phyloP scores from a whole-genome alignment of 2,329 filamentous ascomycete genomes.

The Monilinia polystroma region DNA sequence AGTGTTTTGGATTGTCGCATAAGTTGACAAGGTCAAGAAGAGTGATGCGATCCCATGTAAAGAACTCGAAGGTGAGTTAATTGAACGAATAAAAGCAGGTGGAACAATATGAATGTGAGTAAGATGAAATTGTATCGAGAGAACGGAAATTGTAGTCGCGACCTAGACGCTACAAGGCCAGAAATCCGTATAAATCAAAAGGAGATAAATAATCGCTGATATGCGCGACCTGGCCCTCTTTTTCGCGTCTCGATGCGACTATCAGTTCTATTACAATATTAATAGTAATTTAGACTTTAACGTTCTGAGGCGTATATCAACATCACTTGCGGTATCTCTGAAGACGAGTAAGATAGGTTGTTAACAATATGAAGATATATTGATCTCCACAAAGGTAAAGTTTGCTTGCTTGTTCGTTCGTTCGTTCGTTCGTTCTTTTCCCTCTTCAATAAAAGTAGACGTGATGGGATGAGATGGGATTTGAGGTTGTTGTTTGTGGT shows the following conservation, averaged over 20 bases:
- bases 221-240: constrained; percentile 9
- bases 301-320: not conserved
- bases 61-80: not conserved
- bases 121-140: not conserved
- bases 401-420: too few species aligned
- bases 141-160: not conserved
- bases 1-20: not conserved
- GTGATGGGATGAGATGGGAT: too few species aligned
- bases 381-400: too few species aligned
- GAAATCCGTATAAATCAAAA: not conserved
- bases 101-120: not conserved
- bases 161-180: not conserved
- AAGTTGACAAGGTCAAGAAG: not conserved
- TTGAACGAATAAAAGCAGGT: not conserved
- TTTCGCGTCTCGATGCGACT: constrained; percentile 5
- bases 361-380: too few species aligned
- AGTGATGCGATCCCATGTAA: not conserved
- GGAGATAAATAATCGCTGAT: not conserved
- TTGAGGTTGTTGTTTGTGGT: too few species aligned
- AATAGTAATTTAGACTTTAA: not conserved
- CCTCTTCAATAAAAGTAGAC: too few species aligned
- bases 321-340: too few species aligned
- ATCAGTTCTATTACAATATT: not conserved
- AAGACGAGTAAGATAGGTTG: too few species aligned
- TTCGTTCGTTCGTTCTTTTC: too few species aligned